These are phyloP conservation scores for Alternaria arbusti DNA, from an alignment of 2,329 filamentous ascomycete species.

Conservation along the genomic window DNA sequence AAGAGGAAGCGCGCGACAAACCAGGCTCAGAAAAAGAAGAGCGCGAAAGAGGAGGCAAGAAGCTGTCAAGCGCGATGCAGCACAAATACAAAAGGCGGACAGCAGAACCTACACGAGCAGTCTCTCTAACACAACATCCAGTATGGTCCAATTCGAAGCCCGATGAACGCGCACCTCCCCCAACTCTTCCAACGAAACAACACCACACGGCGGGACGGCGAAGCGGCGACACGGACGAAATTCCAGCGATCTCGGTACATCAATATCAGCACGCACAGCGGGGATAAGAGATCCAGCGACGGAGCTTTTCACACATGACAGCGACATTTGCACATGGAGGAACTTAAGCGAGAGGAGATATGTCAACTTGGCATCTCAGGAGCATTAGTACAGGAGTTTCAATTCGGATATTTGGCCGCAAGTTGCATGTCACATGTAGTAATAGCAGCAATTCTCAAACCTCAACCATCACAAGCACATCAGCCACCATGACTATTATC, in stretches of 20 bases:
- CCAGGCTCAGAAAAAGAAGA: no score
- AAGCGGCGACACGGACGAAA: no score
- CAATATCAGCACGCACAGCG: no score
- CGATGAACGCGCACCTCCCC: slow-evolving; percentile 59
- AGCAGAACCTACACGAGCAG: background rate
- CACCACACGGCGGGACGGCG: background rate
- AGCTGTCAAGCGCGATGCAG: background rate
- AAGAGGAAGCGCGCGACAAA: background rate
- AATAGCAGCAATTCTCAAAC: background rate
- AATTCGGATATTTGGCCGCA: background rate
- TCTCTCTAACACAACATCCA: slow-evolving; percentile 23
- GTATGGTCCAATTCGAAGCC: slow-evolving; percentile 99
- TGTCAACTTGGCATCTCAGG: background rate
- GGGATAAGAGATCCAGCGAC: background rate
- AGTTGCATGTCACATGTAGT: background rate
- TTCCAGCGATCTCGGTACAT: no score
- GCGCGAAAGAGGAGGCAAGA: background rate
- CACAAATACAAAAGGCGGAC: background rate
- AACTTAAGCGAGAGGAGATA: accelerated
- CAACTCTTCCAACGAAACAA: background rate
- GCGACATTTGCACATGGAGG: background rate
- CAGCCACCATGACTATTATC: background rate
- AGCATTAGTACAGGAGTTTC: background rate
- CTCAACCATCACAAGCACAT: background rate
- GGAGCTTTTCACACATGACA: background rate